phyloP scores from a whole-genome alignment of 805 yeast species.

The Ogataea polymorpha region DNA sequence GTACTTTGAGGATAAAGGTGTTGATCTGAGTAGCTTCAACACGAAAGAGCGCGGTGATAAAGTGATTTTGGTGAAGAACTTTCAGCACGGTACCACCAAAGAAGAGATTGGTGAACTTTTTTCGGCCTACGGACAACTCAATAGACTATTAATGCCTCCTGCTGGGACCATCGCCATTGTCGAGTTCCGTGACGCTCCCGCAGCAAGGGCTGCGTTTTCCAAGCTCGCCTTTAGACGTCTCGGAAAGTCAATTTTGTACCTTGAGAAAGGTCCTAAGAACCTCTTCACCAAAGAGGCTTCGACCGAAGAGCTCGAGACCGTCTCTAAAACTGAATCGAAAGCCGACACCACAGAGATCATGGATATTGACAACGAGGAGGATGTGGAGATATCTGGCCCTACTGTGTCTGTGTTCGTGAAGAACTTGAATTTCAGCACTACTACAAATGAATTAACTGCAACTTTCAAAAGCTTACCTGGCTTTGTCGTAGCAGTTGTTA shows the following conservation, averaged over 20 bases:
- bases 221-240: conserved; percentile 85
- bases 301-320: conserved; percentile 30
- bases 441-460: conserved; percentile 50
- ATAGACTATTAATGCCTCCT: conserved; percentile 87
- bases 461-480: conserved; percentile 74
- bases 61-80: conserved; percentile 80
- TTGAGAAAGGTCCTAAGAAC: conserved; percentile 91
- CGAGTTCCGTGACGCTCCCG: conserved; percentile 77
- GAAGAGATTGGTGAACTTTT: conserved; percentile 84
- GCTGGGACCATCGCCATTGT: conserved; percentile 94
- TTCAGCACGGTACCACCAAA: conserved; percentile 80
- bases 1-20: conserved; percentile 81
- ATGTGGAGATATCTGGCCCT: conserved; percentile 52
- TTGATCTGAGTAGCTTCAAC: conserved; percentile 73
- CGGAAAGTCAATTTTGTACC: conserved; percentile 79
- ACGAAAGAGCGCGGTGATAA: conserved; percentile 73
- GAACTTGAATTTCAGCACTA: conserved; percentile 84
- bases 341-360: conserved; percentile 22
- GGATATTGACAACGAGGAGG: conserved; percentile 24
- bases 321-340: conserved; percentile 35
- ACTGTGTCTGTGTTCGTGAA: conserved; percentile 88
- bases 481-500: conserved; percentile 76
- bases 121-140: conserved; percentile 72
- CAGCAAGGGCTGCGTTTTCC: conserved; percentile 86
- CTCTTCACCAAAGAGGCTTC: conserved; percentile 57